Base-by-base conservation (phyloP, 768 basidiomycete genomes). In the Xanthoconium stramineum region DNA sequence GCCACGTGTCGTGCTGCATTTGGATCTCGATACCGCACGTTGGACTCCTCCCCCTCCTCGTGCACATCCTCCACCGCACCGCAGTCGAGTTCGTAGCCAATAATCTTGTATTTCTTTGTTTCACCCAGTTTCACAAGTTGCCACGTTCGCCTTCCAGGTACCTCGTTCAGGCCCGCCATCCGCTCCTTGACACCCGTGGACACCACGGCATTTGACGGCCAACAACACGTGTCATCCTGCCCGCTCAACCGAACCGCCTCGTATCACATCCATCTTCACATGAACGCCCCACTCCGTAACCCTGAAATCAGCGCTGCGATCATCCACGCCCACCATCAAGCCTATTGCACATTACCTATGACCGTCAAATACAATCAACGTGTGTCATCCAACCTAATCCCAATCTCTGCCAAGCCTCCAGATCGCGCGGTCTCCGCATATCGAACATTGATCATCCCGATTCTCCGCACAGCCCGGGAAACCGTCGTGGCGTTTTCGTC, bases 1-100 rank as follows among this genome's bases (percentile, higher is more conserved):
- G 45, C 65, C 65, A 68, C 65, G 63, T 68, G 65, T 65, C 63
- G 39, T 30, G n/a, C 65, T 33, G 36, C 56, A 53, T 61, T 51
- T 45, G 56, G 54, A 61, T 67, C 62, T 65, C 53, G 65, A 67
- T 63, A 12, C 51, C 3, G 37, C 58, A 59, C 58, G 47, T 61
- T 52, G 20, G 33, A 45, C 28, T 14, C 42, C 49, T 36, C 47
- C 29, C 4, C 24, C 4, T 37, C 59, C 56, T 65, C 64, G 56
- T 63, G 64, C 37, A 39, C 50, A 17, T 44, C 51, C 48, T 29
- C 51, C 55, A 38, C 52, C 46, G 4, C 47, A 61, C 55, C 62
- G 64, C 64, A 65, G 65, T 58, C 62, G 58, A 65, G 65, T 63
- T 29, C 33, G 24, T 13, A 28, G 38, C 43, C 33, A 42, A n/a